These are phyloP conservation scores for Remersonia thermophila DNA, from an alignment of 2,329 filamentous ascomycete species.

Conservation along the genomic window DNA sequence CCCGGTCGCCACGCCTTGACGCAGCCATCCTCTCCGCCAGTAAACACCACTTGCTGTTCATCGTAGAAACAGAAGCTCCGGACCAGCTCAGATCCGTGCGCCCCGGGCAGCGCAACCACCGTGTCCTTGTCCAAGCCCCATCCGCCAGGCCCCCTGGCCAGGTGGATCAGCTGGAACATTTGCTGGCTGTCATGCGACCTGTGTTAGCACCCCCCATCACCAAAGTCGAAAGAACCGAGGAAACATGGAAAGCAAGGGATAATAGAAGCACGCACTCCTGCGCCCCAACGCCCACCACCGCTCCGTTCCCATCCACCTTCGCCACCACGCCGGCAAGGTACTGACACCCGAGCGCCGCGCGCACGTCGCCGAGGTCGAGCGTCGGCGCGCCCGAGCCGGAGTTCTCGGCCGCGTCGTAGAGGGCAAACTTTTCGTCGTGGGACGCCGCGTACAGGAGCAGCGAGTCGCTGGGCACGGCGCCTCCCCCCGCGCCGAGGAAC, in stretches of 20 bases:
- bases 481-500: constrained; percentile 52
- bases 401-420: constrained; percentile 57
- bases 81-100: constrained; percentile 52
- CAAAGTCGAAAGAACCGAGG: neutral
- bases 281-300: constrained; percentile 51
- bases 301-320: constrained; percentile 45
- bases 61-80: constrained; percentile 53
- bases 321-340: constrained; percentile 58
- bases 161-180: constrained; percentile 47
- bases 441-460: constrained; percentile 52
- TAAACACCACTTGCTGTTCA: constrained; percentile 45
- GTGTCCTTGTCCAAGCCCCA: constrained; percentile 46
- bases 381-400: constrained; percentile 45
- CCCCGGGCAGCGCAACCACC: constrained; percentile 47
- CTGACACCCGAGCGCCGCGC: constrained; percentile 53
- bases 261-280: constrained; percentile 46
- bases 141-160: constrained; percentile 34
- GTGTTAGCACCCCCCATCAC: constrained; percentile 1
- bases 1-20: constrained; percentile 44
- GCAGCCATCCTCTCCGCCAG: constrained; percentile 45
- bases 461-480: too few relatives aligned
- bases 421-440: constrained; percentile 65
- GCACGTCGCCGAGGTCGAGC: constrained; percentile 55
- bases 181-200: constrained; percentile 33
- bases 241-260: constrained; percentile 20